Base-by-base conservation (phyloP, 2,329 filamentous ascomycete genomes). In the Aspergillus udagawae region DNA sequence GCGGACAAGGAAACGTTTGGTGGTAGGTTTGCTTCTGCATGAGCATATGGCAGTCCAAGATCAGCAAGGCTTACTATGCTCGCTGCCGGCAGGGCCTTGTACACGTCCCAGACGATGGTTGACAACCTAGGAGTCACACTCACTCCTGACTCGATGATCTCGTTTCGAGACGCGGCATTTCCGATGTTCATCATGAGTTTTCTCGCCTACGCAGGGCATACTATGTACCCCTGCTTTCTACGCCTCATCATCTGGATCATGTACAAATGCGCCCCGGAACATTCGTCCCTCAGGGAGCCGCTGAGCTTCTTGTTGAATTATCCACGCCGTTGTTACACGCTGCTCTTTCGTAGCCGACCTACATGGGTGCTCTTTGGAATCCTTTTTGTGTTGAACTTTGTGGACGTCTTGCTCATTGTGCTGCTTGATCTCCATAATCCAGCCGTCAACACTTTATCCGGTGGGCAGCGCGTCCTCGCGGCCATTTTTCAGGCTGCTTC, bases 301-400 rank as follows among this genome's bases (percentile, higher is more conserved):
- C 70, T 87, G 0, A 70, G 75, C 1, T 88, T 87, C 60, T 73
- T 88, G 0, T 78, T 88, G 10, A 80, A 86, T 52, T 83, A 88
- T 66, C 86, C 85, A 0, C 78, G 85, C 49, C 76, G 85, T 6
- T 86, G 84, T 62, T 87, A 85, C 64, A 86, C 83, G 3, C 78
- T 85, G 3, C 77, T 88, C 3, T 88, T 88, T 63, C 85, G 84
- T 0, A 77, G 79, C 32, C 71, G 73, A n/a, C 79, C 83, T 8
- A 87, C 85, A 0, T 86, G 83, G 83, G 77, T 80, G 52, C 77
- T 86, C 0, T 76, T 82, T 6, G 72, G 74, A 9, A 79, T 80
- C 47, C 73, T 86, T 4, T 63, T 84, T 7, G 63, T 71, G 0
- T 74, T 87, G 38, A 86, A 85, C 62, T 72, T 77, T 9, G 70